Conservation (phyloP, 495 filamentous ascomycete genomes). For the Polyplosphaeria fusca region DNA sequence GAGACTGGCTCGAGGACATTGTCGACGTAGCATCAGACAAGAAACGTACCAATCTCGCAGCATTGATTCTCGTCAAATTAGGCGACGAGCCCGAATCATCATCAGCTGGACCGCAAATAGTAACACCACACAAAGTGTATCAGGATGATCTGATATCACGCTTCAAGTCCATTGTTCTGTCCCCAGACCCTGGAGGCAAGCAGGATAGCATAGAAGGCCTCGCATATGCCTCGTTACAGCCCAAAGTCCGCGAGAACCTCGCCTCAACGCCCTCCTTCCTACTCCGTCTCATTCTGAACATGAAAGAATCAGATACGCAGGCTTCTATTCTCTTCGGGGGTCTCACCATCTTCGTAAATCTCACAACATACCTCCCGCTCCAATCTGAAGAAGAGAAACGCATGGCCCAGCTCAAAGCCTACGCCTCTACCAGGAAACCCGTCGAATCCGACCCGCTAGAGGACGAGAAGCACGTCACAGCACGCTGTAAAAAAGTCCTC, state of each 20-base stretch:
- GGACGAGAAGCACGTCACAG: conserved; percentile 67
- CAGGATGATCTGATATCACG: conserved; percentile 63
- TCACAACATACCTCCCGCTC: conserved; percentile 76
- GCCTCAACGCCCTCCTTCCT: conserved; percentile 64
- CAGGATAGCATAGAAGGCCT: conserved; percentile 84
- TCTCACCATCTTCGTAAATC: conserved; percentile 75
- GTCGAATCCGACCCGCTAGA: conserved; percentile 63
- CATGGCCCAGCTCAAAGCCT: conserved; percentile 84
- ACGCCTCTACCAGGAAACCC: conserved; percentile 75
- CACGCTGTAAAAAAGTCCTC: conserved; percentile 73
- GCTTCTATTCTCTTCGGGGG: conserved; percentile 78
- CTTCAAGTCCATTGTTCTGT: conserved; percentile 74
- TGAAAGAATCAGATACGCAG: conserved; percentile 58
- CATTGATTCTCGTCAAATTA: conserved; percentile 63
- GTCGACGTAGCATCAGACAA: conserved; percentile 59
- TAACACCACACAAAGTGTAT: conserved; percentile 19
- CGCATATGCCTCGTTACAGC: conserved; percentile 81
- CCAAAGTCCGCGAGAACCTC: conserved; percentile 77
- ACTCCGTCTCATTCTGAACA: conserved; percentile 58
- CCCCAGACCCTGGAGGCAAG: conserved; percentile 53
- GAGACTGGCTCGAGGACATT: conserved; percentile 76
- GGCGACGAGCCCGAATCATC: conserved; percentile 40
- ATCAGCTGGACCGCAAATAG: conserved; percentile 16
- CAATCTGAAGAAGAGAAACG: conserved; percentile 88
- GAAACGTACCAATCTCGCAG: conserved; percentile 64